Evolutionary conservation across 2,329 filamentous ascomycete genomes (phyloP).

Genomic region (Trichoderma semiorbis): DNA sequence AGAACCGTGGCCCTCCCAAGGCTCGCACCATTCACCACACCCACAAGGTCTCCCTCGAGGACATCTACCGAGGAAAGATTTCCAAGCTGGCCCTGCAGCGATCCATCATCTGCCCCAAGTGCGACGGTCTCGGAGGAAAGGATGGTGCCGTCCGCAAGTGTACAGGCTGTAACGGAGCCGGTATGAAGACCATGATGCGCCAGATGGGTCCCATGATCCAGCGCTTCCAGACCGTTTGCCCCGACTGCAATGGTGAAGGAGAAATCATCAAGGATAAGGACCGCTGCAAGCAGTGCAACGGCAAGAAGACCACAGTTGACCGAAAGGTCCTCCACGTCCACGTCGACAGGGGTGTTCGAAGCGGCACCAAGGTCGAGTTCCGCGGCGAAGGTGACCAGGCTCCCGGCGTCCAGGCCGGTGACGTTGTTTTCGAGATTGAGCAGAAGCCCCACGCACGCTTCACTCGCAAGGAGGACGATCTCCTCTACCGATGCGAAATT

Average conservation of each 20-base stretch:
- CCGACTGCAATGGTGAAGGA: slow-evolving; percentile 95
- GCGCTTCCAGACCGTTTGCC: slow-evolving; percentile 98
- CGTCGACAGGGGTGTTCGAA: slow-evolving; percentile 90
- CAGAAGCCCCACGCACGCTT: slow-evolving; percentile 97
- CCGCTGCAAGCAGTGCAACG: slow-evolving; percentile 91
- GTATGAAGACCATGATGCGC: slow-evolving; percentile 99
- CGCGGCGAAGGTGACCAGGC: slow-evolving; percentile 94
- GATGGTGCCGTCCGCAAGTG: slow-evolving; percentile 96
- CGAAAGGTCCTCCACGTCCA: slow-evolving; percentile 98
- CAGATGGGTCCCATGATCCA: slow-evolving; percentile 99
- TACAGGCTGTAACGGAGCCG: slow-evolving; percentile 82
- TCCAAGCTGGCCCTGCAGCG: slow-evolving; percentile 97
- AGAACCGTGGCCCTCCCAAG: slow-evolving; percentile 76
- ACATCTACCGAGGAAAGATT: slow-evolving; percentile 96
- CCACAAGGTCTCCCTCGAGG: slow-evolving; percentile 96
- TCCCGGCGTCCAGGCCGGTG: slow-evolving; percentile 86
- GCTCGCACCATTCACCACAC: slow-evolving; percentile 96
- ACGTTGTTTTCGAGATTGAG: slow-evolving; percentile 98
- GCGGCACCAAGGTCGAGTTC: slow-evolving; percentile 95
- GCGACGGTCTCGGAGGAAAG: slow-evolving; percentile 91
- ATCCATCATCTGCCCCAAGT: slow-evolving; percentile 94
- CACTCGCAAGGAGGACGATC: slow-evolving; percentile 91
- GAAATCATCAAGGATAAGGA: slow-evolving; percentile 97
- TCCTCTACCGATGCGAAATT: slow-evolving; percentile 93
- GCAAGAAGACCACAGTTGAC: slow-evolving; percentile 98